Evolutionary conservation across 2,329 filamentous ascomycete species (phyloP).

Genomic region (Alternaria arbusti): DNA sequence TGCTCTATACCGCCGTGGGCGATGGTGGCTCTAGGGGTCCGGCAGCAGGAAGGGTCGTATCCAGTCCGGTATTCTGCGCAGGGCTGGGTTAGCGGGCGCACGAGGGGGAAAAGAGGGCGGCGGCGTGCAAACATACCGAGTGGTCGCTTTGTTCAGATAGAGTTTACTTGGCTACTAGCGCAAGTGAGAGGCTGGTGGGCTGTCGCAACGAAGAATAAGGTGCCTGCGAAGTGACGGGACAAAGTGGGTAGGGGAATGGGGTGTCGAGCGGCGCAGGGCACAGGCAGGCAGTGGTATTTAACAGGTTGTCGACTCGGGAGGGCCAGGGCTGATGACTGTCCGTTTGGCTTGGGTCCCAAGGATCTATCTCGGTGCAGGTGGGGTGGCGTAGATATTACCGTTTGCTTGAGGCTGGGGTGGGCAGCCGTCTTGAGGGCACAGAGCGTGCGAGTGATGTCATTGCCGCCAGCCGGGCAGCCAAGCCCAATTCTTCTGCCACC

Average conservation of each 20-base stretch:
- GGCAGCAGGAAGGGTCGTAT: conserved; percentile 1
- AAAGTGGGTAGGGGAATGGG: conserved; percentile 25
- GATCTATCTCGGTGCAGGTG: conserved; percentile 10
- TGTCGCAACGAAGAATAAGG: conserved; percentile 34
- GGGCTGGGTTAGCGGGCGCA: conserved; percentile 21
- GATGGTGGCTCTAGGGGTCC: conserved; percentile 18
- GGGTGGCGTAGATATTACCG: conserved; percentile 30
- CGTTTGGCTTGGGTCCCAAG: conserved; percentile 23
- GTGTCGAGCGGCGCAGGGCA: conserved; percentile 22
- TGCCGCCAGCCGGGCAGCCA: conserved; percentile 8
- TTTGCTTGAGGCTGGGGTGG: conserved; percentile 24
- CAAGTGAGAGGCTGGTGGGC: conserved; percentile 18
- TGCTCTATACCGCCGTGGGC: conserved; percentile 18
- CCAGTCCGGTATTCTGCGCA: conserved; percentile 21
- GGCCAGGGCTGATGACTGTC: conserved; percentile 27
- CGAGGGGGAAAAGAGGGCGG: background rate
- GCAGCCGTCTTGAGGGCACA: conserved; percentile 9
- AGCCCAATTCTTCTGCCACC: conserved; percentile 1
- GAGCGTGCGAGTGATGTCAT: conserved; percentile 16
- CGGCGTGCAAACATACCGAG: conserved; percentile 28
- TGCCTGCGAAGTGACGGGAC: conserved; percentile 30
- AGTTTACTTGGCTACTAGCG: conserved; percentile 22
- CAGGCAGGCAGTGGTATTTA: conserved; percentile 29
- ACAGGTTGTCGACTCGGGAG: conserved; percentile 11
- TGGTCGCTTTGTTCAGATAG: conserved; percentile 8